Evolutionary conservation across 495 filamentous ascomycete genomes (phyloP), one percentile per base, ranked within the genome.

Genomic region (Parathielavia appendiculata): DNA sequence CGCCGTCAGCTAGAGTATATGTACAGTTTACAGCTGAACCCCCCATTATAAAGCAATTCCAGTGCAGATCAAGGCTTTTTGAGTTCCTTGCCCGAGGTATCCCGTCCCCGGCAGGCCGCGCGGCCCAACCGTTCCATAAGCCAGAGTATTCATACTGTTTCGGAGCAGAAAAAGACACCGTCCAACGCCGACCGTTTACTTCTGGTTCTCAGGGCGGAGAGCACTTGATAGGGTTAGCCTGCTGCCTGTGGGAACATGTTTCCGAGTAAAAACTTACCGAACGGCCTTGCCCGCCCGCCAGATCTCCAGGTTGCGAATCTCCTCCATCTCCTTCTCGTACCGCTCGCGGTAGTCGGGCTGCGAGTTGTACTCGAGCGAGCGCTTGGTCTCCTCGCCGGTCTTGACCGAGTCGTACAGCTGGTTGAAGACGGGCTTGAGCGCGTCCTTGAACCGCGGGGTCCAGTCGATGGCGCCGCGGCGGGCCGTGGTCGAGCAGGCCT

Each of bases 211-310:
- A 65, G 91, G 91, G 64, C 91, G 88, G 71, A 96, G 88, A 70
- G 84, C 82, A 63, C 85, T 85, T 32, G n/a, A 50, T 0, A 36
- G 2, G 16, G 71, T 68, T 72, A 68, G 56, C 19, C 26, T 35
- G 2, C 35, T 38, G 9, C 35, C 35, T 38, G 9, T 43, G 44
- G 36, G 34, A 53, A 67, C 55, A 23, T 20, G 35, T 22, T 22
- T 1, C 9, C 19, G 7, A 13, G 11, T 14, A 11, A 49, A 52
- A 14, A 75, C 79, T 71, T 76, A 86, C 76, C 90, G 86, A 60
- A 98, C 93, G 64, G 95, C 89, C 87, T 97, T 97, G 72, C 93
- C 93, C 58, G 95, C 93, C 65, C 88, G 85, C 93, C 93, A 98
- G 83, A 98, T 97, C 83, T 98, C 93, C 73, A 97, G 78, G 66